These are phyloP conservation scores for Eucalyptus regnans DNA, from an alignment of 345 rosid genomes.

Conservation along the genomic window DNA sequence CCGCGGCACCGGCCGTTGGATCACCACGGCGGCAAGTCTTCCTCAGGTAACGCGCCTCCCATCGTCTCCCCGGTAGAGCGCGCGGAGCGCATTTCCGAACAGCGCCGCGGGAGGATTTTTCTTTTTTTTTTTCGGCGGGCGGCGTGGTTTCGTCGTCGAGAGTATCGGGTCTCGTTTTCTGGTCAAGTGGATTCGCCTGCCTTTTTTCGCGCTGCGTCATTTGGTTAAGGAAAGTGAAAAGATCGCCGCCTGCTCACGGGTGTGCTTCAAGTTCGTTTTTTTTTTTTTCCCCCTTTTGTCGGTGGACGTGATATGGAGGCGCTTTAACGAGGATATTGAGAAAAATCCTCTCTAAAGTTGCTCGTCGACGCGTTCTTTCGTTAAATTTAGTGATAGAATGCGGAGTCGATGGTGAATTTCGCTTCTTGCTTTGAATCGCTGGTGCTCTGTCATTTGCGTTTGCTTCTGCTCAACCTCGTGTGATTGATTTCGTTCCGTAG, in stretches of 20 bases:
- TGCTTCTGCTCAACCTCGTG: background rate
- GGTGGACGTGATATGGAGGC: background rate
- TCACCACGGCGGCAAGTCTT: constrained; percentile 18
- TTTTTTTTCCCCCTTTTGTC: background rate
- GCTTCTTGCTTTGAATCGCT: background rate
- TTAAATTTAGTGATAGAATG: background rate
- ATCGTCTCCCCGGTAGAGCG: background rate
- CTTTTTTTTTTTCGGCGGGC: background rate
- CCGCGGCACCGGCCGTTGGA: background rate
- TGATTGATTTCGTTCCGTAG: background rate
- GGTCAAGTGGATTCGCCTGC: background rate
- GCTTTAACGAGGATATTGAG: background rate
- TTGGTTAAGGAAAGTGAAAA: background rate
- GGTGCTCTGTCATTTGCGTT: background rate
- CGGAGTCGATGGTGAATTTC: background rate
- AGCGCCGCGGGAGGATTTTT: background rate
- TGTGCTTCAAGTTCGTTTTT: background rate
- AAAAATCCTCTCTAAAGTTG: background rate
- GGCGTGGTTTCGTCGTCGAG: background rate
- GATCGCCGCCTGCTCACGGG: background rate
- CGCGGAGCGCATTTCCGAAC: background rate
- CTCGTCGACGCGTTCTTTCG: background rate
- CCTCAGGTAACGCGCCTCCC: constrained; percentile 11
- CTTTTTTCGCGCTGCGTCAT: background rate
- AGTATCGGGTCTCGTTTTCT: background rate